These are phyloP conservation scores for Penicillium pancosmium DNA, from an alignment of 495 filamentous ascomycete species.

Conservation along the genomic window DNA sequence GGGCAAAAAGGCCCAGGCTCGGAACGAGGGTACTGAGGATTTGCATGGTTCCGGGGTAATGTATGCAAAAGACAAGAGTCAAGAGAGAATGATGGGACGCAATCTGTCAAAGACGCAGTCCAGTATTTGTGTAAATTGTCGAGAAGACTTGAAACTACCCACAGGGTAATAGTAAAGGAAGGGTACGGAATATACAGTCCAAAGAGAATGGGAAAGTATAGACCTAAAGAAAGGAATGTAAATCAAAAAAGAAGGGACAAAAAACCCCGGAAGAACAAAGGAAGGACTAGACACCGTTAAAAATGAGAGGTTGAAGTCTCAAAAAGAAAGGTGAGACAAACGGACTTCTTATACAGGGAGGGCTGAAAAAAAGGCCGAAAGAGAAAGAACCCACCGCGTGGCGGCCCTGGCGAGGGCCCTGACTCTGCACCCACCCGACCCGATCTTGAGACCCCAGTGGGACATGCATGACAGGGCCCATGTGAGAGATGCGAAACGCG, in stretches of 20 bases:
- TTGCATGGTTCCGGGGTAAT: constrained; percentile 38
- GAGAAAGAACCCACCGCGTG: constrained; percentile 20
- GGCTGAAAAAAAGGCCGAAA: constrained; percentile 13
- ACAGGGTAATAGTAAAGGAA: constrained; percentile 10
- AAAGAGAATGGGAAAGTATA: constrained; percentile 15
- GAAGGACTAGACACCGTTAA: constrained; percentile 15
- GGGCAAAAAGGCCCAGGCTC: constrained; percentile 41
- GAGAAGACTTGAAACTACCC: constrained; percentile 4
- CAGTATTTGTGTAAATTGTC: constrained; percentile 4
- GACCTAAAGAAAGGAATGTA: constrained; percentile 19
- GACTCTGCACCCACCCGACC: constrained; percentile 36
- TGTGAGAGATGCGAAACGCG: constrained; percentile 32
- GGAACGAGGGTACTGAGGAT: constrained; percentile 43
- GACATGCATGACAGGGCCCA: constrained; percentile 30
- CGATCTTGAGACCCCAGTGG: constrained; percentile 32
- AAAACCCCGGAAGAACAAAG: constrained; percentile 12
- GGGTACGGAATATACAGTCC: constrained; percentile 15
- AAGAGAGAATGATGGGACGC: constrained; percentile 14
- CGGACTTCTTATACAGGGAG: constrained; percentile 13
- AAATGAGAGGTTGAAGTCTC: constrained; percentile 5
- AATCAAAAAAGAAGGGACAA: constrained; percentile 12
- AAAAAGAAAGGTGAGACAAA: constrained; percentile 1
- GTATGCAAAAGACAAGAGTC: constrained; percentile 7
- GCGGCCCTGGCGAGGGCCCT: constrained; percentile 25
- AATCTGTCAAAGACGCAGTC: constrained; percentile 26